Evolutionary conservation across 2,329 filamentous ascomycete species (phyloP), one percentile per base, ranked within the genome.

Genomic region (Pseudocercospora fuligena): DNA sequence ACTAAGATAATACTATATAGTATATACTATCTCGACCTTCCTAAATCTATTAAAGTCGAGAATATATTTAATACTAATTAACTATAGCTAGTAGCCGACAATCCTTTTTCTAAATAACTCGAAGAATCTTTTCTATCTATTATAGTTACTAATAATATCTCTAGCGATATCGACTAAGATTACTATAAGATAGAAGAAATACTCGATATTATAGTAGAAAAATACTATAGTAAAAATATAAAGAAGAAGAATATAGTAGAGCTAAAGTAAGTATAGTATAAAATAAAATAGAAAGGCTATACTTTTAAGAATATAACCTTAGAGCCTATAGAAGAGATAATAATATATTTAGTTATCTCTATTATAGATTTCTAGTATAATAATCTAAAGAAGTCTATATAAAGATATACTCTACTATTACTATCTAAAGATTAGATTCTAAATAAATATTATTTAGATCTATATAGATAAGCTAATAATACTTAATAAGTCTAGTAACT

Each of bases 41-140:
- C 21, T n/a, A 23, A 23, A 5, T 7, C 49, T 54, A 54, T 54
- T 46, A 46, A 46, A 46, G 21, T 54, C 14, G 21, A 54, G 8
- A 54, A 54, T 21, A n/a, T 54, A 6, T 54, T 54, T 54, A 54
- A 54, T 54, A 54, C 49, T 54, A 54, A 54, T 54, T 54, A 23
- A 7, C 14, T 54, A 54, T 54, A 54, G 49, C 49, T 21, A 8
- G 21, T 7, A 4, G 12, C 49, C 3, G 14, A 6, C 12, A 21
- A 54, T n/a, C 21, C 49, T 23, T n/a, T 54, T 4, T 14, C 25
- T 8, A 14, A 14, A 23, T 54, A 54, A 23, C n/a, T n/a, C n/a
- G 12, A 54, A n/a, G 21, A 54, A 5, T n/a, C 21, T 14, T 8
- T 23, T n/a, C 21, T 19, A 23, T 54, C 21, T 54, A 54, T 23